Evolutionary conservation across 176 grass and related monocot genomes (phyloP).

Genomic region (Eremochloa ophiuroides): DNA sequence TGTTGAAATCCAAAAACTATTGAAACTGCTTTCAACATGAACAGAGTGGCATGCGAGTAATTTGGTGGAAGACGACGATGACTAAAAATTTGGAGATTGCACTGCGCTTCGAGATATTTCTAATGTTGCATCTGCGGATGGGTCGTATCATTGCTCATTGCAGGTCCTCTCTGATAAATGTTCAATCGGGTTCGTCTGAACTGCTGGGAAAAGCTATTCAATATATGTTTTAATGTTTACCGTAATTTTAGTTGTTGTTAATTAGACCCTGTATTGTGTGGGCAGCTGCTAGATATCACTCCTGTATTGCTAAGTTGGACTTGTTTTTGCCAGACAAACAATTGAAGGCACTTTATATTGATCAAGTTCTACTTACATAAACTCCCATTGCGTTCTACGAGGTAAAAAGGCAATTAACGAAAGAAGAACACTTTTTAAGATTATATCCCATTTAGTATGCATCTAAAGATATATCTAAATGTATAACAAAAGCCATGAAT

Average conservation of each 20-base stretch:
- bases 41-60: neutral
- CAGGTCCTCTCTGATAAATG: neutral
- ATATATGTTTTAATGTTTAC: neutral
- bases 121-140: neutral
- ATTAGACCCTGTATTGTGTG: neutral
- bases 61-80: neutral
- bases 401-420: no score
- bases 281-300: neutral
- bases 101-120: neutral
- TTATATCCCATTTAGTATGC: no score
- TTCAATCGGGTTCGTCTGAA: neutral
- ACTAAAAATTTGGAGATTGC: neutral
- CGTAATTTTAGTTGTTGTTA: neutral
- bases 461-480: no score
- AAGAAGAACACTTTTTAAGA: no score
- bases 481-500: no score
- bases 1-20: neutral
- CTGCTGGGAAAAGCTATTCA: neutral
- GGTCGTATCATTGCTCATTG: neutral
- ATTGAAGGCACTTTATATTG: no score
- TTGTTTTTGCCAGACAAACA: no score
- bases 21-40: neutral
- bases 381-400: no score
- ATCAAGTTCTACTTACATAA: no score
- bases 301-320: neutral